A percentile compares a stretch with the other conserved stretches of the same genome.
These are phyloP conservation scores for Porcisia hertigi DNA, from an alignment of 208 protist genomes.

Conservation along the genomic window DNA sequence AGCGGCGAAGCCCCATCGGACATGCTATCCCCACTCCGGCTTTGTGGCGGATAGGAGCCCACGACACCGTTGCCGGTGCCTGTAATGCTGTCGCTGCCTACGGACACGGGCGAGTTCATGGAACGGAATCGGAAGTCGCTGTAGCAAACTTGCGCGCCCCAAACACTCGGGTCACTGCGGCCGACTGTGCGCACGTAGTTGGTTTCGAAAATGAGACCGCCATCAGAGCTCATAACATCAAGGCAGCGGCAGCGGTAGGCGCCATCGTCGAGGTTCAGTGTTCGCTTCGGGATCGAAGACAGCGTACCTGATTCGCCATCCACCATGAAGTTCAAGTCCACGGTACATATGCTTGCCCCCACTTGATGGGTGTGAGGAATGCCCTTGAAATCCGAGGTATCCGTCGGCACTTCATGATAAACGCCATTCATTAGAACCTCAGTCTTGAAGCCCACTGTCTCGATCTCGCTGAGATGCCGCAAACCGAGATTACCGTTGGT, in stretches of 20 bases:
- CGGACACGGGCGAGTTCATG: slow-evolving; percentile 11
- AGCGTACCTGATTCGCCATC: slow-evolving; percentile 85
- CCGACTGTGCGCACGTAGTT: slow-evolving; percentile 69
- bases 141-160: slow-evolving; percentile 74
- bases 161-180: slow-evolving; percentile 62
- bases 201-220: slow-evolving; percentile 77
- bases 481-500: slow-evolving; percentile 86
- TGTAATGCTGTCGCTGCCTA: slow-evolving; percentile 14
- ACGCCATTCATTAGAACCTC: slow-evolving; percentile 80
- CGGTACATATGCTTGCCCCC: slow-evolving; percentile 66
- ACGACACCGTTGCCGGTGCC: slow-evolving; percentile 8
- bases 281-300: slow-evolving; percentile 51
- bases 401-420: slow-evolving; percentile 52
- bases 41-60: slow-evolving; percentile 10
- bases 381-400: slow-evolving; percentile 16
- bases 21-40: slow-evolving; percentile 18
- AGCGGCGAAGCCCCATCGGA: slow-evolving; percentile 7
- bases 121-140: slow-evolving; percentile 57
- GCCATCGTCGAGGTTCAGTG: slow-evolving; percentile 70
- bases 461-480: slow-evolving; percentile 72
- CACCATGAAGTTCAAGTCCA: slow-evolving; percentile 75
- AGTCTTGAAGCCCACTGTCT: slow-evolving; percentile 73
- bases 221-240: slow-evolving; percentile 83
- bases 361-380: slow-evolving; percentile 44
- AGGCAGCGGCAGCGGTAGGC: slow-evolving; percentile 69